Conservation (phyloP, 2,329 filamentous ascomycete species). For the Lachnellula occidentalis region DNA sequence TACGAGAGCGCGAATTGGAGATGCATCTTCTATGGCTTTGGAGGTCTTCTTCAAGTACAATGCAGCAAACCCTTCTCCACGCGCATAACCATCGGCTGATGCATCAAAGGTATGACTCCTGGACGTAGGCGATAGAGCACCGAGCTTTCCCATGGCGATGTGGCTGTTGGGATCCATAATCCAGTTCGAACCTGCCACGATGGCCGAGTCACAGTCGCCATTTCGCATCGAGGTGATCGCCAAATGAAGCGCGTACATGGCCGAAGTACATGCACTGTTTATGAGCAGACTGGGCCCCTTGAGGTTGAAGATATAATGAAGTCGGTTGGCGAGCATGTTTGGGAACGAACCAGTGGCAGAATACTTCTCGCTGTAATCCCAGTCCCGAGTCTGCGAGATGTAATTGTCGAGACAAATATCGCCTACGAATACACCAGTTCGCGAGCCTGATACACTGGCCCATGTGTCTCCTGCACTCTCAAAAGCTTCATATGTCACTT, state of each 20-base stretch:
- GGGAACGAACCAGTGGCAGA: neutral
- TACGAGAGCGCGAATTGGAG: neutral
- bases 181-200: slow-evolving; percentile 8
- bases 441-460: neutral
- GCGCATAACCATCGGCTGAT: neutral
- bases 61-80: neutral
- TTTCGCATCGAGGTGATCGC: slow-evolving; percentile 43
- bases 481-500: slow-evolving; percentile 25
- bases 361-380: neutral
- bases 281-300: slow-evolving; percentile 2
- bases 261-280: slow-evolving; percentile 49
- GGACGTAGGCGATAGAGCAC: neutral
- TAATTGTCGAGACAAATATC: slow-evolving; percentile 33
- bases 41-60: neutral
- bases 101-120: neutral
- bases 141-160: neutral
- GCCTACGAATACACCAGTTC: slow-evolving; percentile 44
- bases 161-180: neutral
- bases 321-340: neutral
- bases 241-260: slow-evolving; percentile 47
- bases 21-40: neutral
- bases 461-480: slow-evolving; percentile 27
- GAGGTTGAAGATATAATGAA: neutral
- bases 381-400: neutral
- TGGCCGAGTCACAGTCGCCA: slow-evolving; percentile 34